Evolutionary conservation across 2,329 filamentous ascomycete genomes (phyloP), one percentile per base, ranked within the genome.

Genomic region (Hortaea werneckii): DNA sequence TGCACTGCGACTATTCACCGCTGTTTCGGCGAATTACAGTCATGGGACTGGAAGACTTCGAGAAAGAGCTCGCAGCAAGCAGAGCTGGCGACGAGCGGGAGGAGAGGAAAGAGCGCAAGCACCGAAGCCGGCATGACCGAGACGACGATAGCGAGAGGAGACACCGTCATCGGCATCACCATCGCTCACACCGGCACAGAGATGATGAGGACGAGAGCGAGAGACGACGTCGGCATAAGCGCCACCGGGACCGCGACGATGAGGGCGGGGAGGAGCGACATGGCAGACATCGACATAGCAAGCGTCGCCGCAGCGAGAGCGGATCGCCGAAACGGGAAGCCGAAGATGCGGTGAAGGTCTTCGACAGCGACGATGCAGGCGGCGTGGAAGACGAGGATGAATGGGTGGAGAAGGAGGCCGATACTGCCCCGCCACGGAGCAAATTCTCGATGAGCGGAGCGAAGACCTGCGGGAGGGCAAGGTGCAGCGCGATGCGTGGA

Each of bases 401-500:
- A 42, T 68, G 64, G 58, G 60, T 66, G 7, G 65, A 69, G 54
- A 76, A 67, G 57, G 72, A 67, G 41, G 54, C 58, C 56, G 69
- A 58, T 37, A 63, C 58, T 45, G 65, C 66, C 6, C 61, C 61
- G 37, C 62, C 10, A 58, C 63, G n/a, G 67, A 71, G 38, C 63
- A 68, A n/a, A 60, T 64, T 5, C 53, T 71, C n/a, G 70, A 72
- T 44, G 58, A 66, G 30, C 62, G 66, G 48, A 59, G 68, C 10
- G 62, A 67, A 44, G 59, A 66, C 44, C 54, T 64, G 13, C 58
- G 60, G 12, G 51, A 57, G 50, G 54, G 65, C 60, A 48, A 66
- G 1, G 58, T 82, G 29, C 76, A 81, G 54, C 79, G 94, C 52
- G 92, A 96, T 64, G 79, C 84, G 0, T 98, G 94, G 89, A 98